Evolutionary conservation across 179 eudicot genomes (phyloP), one percentile per base, ranked within the genome.

Genomic region (Actinidia polygama): DNA sequence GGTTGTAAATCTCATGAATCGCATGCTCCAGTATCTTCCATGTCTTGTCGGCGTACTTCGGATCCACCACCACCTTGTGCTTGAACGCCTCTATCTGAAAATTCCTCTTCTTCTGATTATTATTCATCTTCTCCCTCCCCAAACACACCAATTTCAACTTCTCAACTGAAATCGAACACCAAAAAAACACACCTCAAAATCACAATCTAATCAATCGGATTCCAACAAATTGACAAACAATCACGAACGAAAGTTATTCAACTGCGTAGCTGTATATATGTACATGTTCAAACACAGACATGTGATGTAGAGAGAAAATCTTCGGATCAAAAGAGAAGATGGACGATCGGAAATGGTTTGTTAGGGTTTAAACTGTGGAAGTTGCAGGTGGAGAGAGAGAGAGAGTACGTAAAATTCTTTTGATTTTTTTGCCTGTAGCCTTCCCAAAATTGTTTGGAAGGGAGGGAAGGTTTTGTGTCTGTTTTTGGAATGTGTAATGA

Each of bases 21-120:
- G 93, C 93, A 81, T 90, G 89, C 82, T 90, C 93, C 19, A 90
- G 55, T 36, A 88, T 79, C 87, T 88, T 90, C 93, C 93, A 90
- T 8, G 91, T 90, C 85, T 84, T 88, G 36, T 90, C 93, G 4
- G 93, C 91, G 58, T 90, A 89, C 62, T 87, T 85, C 5, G 91
- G 90, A 81, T 90, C 93, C 84, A 88, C 85, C 57, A 84, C 87
- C 10, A 89, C 93, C 36, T 77, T 78, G 73, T 90, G 91, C 81
- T 84, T 88, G 76, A 87, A 90, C 80, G 92, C 91, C 23, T 90
- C 93, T 75, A 90, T 88, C 83, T 87, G 87, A 53, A 90, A 85
- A 81, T 82, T 86, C 83, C 85, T 88, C 90, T 84, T 90, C 86
- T 85, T 88, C 86, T 80, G 88, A 49, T 67, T 80, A 75, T 44